Evolutionary conservation across 495 filamentous ascomycete genomes (phyloP).

Genomic region (Pyrenula massariospora): DNA sequence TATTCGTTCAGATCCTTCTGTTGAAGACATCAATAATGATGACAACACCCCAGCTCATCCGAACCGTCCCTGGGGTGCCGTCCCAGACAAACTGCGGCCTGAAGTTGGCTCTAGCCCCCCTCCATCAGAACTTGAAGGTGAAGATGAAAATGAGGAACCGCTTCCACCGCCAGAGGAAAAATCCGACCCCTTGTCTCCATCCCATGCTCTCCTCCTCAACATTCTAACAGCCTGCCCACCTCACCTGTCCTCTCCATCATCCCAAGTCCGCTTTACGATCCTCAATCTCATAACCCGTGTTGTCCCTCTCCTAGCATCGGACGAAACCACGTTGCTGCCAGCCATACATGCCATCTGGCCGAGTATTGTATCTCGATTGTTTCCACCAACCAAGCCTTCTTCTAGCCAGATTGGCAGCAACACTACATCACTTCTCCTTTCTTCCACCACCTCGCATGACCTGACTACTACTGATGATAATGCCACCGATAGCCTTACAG

Average conservation of each 20-base stretch:
- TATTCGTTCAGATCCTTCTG: constrained; percentile 12
- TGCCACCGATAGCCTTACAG: constrained; percentile 1
- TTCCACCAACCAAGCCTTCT: neutral
- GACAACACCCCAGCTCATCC: constrained; percentile 22
- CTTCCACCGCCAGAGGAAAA: constrained; percentile 32
- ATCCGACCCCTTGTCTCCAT: constrained; percentile 39
- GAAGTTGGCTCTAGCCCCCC: too few relatives aligned
- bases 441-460: constrained; percentile 16
- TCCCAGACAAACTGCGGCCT: too few relatives aligned
- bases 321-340: constrained; percentile 76
- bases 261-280: constrained; percentile 63
- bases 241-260: constrained; percentile 74
- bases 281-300: constrained; percentile 62
- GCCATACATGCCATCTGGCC: constrained; percentile 86
- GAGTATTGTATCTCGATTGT: constrained; percentile 53
- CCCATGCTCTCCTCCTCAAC: constrained; percentile 49
- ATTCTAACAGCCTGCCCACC: constrained; percentile 65
- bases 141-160: constrained; percentile 18
- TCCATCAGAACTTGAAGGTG: constrained; percentile 18
- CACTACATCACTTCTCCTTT: constrained; percentile 1
- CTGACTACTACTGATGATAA: constrained; percentile 6
- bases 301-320: constrained; percentile 51
- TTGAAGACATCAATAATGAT: constrained; percentile 17
- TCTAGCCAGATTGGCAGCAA: neutral
- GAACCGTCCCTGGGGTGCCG: constrained; percentile 23